Evolutionary conservation across 306 rosid genomes (phyloP), one percentile per base, ranked within the genome.

Genomic region (Senna siamea): DNA sequence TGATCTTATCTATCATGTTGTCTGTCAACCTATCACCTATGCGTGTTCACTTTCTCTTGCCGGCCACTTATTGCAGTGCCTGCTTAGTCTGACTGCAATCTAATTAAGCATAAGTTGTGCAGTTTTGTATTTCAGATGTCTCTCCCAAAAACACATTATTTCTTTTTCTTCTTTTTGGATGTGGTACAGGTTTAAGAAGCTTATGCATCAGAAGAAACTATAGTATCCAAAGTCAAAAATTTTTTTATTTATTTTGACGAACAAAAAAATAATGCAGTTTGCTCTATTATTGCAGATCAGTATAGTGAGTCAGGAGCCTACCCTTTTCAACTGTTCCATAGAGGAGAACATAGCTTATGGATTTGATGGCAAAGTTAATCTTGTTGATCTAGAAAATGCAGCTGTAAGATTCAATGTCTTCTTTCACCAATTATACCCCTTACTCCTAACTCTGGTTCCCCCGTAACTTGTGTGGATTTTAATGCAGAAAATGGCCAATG

Each of bases 291-390:
- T 83, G 65, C 87, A 91, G 97, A 83, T 91, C 50, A 91, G 95
- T 67, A 91, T 85, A 53, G 94, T 89, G 77, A 91, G 94, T 73
- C 94, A 91, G 81, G 97, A 89, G 81, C 94, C 97, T 28, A 73
- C 74, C 44, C 92, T 88, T 60, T 88, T 91, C 88, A 91, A 89
- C 80, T 87, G 90, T 81, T 91, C 92, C 64, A 84, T 90, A 56
- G 92, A 85, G 83, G 93, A 90, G 80, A 90, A 90, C 81, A 90
- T 88, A 77, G 93, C 97, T 26, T 90, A 88, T 69, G 97, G 97
- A 15, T 61, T 86, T 53, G 86, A 87, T 22, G 93, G 97, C 73
- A 89, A 85, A 83, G 83, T 84, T 48, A 48, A 82, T 41, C 32
- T 6, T 26, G 73, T 32, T 30, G 92, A 76, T 12, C 72, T 91